A percentile compares a stretch with the other conserved stretches of the same genome.
phyloP scores from a whole-genome alignment of 106 monocot species.

The Agapanthus africanus region DNA sequence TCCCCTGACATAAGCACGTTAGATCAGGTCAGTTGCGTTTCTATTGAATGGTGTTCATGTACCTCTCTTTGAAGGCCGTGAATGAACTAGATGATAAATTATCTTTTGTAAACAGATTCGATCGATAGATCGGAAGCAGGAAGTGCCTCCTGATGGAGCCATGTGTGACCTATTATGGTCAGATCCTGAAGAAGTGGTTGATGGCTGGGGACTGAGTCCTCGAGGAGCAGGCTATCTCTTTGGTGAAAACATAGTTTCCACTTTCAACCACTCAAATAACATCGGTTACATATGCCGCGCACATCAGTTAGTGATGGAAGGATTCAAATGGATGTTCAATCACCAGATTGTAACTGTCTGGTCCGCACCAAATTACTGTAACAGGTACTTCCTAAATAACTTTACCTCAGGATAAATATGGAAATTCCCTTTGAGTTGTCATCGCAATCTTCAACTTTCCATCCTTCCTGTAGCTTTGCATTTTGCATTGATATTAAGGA shows the following conservation, averaged over 20 bases:
- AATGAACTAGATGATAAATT: background rate
- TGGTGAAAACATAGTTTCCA: constrained; percentile 75
- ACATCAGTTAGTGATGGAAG: constrained; percentile 99
- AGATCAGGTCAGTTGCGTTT: constrained; percentile 87
- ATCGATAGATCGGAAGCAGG: constrained; percentile 96
- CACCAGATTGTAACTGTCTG: constrained; percentile 97
- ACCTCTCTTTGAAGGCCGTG: constrained; percentile 6
- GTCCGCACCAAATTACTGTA: constrained; percentile 99
- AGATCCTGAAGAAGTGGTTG: constrained; percentile 94
- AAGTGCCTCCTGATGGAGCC: constrained; percentile 97
- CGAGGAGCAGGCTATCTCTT: constrained; percentile 92
- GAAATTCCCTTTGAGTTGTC: background rate
- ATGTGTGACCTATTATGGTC: constrained; percentile 99
- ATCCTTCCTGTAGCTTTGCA: background rate
- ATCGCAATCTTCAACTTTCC: too few species aligned
- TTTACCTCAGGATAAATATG: background rate
- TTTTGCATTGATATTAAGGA: too few species aligned
- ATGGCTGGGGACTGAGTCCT: constrained; percentile 96
- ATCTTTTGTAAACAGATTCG: constrained; percentile 60
- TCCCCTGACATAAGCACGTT: constrained; percentile 81
- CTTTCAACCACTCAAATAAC: constrained; percentile 84
- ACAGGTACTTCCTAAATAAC: constrained; percentile 32
- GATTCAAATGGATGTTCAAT: constrained; percentile 99
- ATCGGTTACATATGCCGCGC: constrained; percentile 98
- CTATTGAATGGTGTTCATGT: too few species aligned